Conservation (phyloP, 1,284 basidiomycete species). For the Trichosporon sp. region DNA sequence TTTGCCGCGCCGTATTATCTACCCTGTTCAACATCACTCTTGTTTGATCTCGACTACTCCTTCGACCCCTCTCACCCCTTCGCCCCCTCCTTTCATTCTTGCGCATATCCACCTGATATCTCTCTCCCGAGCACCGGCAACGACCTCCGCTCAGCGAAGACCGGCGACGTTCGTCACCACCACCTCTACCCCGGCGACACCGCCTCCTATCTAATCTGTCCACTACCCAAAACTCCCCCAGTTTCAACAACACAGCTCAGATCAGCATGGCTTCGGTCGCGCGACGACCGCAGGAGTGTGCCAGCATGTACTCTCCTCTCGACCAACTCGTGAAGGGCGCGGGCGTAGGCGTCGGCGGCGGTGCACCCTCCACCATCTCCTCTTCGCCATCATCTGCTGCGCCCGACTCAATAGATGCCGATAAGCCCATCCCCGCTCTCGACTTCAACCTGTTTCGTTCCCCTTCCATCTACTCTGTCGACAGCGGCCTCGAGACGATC, state of each 20-base stretch:
- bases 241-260: conserved; percentile 13
- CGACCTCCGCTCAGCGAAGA: background rate
- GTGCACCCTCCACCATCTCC: background rate
- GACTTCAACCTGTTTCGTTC: conserved; percentile 51
- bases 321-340: conserved; percentile 30
- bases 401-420: conserved; percentile 19
- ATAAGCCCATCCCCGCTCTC: conserved; percentile 42
- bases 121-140: conserved; percentile 1
- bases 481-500: conserved; percentile 29
- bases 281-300: conserved; percentile 12
- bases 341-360: conserved; percentile 18
- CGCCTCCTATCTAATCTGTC: conserved; percentile 2
- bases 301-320: conserved; percentile 29
- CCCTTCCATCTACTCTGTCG: conserved; percentile 47
- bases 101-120: background rate
- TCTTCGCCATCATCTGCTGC: background rate
- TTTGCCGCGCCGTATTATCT: background rate
- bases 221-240: background rate
- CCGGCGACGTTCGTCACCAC: background rate
- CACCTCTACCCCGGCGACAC: background rate
- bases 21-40: background rate
- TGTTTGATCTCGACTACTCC: background rate
- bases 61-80: background rate
- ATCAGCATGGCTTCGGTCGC: conserved; percentile 19
- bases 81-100: conserved; percentile 14